Evolutionary conservation across 2,329 filamentous ascomycete genomes (phyloP).

Genomic region (Pseudogymnoascus sp.): DNA sequence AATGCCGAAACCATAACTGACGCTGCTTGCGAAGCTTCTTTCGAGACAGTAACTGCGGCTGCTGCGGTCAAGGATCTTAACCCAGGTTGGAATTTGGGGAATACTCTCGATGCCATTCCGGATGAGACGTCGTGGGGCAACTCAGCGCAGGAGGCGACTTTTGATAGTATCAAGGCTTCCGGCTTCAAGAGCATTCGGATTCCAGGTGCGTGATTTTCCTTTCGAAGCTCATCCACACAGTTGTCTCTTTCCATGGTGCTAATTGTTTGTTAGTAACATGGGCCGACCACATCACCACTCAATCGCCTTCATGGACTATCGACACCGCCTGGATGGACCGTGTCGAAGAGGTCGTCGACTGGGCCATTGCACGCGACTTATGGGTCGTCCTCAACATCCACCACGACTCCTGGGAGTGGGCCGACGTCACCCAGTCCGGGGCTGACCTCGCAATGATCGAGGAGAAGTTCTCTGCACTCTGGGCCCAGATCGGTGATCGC

Average conservation of each 20-base stretch:
- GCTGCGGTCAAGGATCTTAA: conserved; percentile 40
- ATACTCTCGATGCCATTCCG: conserved; percentile 51
- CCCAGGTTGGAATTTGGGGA: conserved; percentile 56
- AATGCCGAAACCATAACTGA: conserved; percentile 6
- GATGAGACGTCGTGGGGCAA: conserved; percentile 56
- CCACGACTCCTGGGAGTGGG: conserved; percentile 55
- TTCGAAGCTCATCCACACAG: not conserved
- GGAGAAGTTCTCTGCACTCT: conserved; percentile 49
- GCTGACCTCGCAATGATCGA: conserved; percentile 48
- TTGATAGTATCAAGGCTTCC: conserved; percentile 45
- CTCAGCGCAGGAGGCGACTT: conserved; percentile 43
- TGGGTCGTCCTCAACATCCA: conserved; percentile 53
- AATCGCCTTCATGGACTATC: conserved; percentile 48
- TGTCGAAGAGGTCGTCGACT: conserved; percentile 52
- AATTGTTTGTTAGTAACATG: conserved; percentile 45
- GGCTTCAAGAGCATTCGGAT: conserved; percentile 55
- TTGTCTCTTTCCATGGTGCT: not conserved
- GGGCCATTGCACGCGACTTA: conserved; percentile 45
- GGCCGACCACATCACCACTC: conserved; percentile 48
- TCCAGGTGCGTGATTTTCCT: conserved; percentile 34
- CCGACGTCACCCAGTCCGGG: conserved; percentile 41
- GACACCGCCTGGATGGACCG: conserved; percentile 50
- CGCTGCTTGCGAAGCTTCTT: conserved; percentile 19
- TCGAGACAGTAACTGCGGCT: conserved; percentile 22
- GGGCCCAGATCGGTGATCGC: conserved; percentile 51